Conservation (phyloP, 2,329 filamentous ascomycete species). For the Trichoderma breve region DNA sequence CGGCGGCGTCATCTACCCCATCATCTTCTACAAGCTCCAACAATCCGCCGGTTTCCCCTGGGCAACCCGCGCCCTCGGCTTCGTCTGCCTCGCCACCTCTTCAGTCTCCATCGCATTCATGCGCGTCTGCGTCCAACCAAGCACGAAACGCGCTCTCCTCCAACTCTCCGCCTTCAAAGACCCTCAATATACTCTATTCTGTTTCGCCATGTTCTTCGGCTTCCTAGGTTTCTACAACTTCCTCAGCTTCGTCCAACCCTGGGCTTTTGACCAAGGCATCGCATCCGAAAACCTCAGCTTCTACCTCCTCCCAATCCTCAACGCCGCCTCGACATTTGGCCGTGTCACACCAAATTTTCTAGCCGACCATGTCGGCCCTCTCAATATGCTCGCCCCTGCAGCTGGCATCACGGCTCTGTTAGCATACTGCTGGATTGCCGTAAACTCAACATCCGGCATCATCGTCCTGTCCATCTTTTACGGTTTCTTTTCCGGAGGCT, state of each 20-base stretch:
- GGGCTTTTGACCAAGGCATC: too few species aligned
- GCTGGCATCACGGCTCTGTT: not conserved
- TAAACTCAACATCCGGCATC: not conserved
- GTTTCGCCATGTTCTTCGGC: too few species aligned
- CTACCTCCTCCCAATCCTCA: conserved; percentile 46
- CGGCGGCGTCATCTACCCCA: not conserved
- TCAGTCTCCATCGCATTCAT: too few species aligned
- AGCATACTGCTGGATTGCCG: not conserved
- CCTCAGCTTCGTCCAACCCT: too few species aligned
- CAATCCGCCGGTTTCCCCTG: not conserved
- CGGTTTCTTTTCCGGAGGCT: not conserved
- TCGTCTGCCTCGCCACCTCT: not conserved
- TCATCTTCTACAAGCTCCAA: not conserved
- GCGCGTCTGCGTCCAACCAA: too few species aligned
- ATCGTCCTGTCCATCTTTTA: not conserved
- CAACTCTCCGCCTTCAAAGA: too few species aligned
- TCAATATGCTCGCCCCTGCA: not conserved
- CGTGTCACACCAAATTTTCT: conserved; percentile 42
- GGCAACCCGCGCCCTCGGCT: not conserved
- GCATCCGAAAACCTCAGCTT: conserved; percentile 26
- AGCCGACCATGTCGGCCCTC: conserved; percentile 26
- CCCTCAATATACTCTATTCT: too few species aligned
- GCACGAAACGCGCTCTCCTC: too few species aligned
- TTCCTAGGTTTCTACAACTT: too few species aligned
- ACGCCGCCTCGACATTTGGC: conserved; percentile 46